Percentiles rank a stretch among this genome's conserved stretches.
Evolutionary conservation across 2,329 filamentous ascomycete species (phyloP).

Genomic region (Colletotrichum agaves): DNA sequence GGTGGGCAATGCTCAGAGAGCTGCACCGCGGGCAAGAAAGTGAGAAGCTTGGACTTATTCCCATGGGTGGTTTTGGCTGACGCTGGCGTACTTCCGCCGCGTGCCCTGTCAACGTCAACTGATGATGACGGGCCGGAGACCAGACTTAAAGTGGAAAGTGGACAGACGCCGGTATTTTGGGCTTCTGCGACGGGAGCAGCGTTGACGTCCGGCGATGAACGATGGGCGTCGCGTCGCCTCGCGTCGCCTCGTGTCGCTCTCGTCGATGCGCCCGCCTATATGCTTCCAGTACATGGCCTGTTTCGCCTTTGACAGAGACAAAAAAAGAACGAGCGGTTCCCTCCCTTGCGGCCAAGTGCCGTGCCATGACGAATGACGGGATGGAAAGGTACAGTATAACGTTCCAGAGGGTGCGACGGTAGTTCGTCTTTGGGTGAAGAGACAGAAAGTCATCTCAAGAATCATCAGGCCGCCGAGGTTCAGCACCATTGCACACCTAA

Average conservation of each 20-base stretch:
- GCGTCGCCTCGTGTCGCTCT: too few relatives aligned
- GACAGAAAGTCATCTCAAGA: constrained; percentile 23
- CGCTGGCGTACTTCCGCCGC: neutral
- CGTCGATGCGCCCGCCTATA: neutral
- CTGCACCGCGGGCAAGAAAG: neutral
- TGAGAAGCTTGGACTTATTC: neutral
- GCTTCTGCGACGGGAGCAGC: constrained; percentile 1
- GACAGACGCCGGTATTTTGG: constrained; percentile 4
- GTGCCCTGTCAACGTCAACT: constrained; percentile 27
- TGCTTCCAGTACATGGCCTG: neutral
- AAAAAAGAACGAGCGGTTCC: constrained; percentile 5
- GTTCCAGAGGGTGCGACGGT: constrained; percentile 14
- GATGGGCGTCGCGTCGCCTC: neutral
- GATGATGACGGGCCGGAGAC: constrained; percentile 27
- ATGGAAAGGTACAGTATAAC: neutral
- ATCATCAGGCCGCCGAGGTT: constrained; percentile 11
- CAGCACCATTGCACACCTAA: too few relatives aligned
- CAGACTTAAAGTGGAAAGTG: neutral
- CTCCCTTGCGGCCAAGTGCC: neutral
- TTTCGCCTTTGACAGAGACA: neutral
- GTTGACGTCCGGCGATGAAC: neutral
- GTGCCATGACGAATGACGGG: constrained; percentile 3
- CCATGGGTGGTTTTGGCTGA: neutral
- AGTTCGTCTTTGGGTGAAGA: constrained; percentile 15
- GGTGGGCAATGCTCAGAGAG: neutral